Conservation (phyloP, 371 early-diverging fungal genomes). For the Rhizopus arrhizus region DNA sequence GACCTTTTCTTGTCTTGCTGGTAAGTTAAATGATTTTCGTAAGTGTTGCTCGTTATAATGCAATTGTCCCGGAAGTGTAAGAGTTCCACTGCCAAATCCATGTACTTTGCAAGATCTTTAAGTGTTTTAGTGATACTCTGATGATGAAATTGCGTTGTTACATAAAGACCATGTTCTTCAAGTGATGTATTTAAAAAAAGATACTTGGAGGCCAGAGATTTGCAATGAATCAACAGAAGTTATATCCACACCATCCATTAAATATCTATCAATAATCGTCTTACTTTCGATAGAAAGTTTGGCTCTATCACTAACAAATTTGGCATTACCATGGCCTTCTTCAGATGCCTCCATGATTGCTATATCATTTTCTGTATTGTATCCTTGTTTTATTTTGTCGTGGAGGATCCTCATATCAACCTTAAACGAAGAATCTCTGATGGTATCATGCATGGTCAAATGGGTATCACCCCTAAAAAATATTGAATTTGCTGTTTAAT, state of each 20-base stretch:
- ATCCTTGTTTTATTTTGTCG: constrained; percentile 11
- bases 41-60: constrained; percentile 10
- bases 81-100: constrained; percentile 1
- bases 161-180: constrained; percentile 1
- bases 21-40: constrained; percentile 13
- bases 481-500: no score
- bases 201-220: not conserved
- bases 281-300: constrained; percentile 5
- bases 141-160: constrained; percentile 8
- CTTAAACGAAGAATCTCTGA: constrained; percentile 4
- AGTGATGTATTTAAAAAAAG: constrained; percentile 2
- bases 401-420: constrained; percentile 9
- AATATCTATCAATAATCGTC: not conserved
- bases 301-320: constrained; percentile 3
- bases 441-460: constrained; percentile 2
- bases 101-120: constrained; percentile 6
- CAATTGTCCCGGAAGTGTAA: constrained; percentile 12
- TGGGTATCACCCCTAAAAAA: not conserved
- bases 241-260: not conserved
- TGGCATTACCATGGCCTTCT: constrained; percentile 9
- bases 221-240: not conserved
- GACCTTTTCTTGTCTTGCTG: constrained; percentile 6
- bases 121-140: constrained; percentile 10
- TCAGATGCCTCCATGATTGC: constrained; percentile 8
- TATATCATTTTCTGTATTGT: constrained; percentile 12